Conservation (phyloP, 352 stramenopile species). For the Blastocystis sp. region DNA sequence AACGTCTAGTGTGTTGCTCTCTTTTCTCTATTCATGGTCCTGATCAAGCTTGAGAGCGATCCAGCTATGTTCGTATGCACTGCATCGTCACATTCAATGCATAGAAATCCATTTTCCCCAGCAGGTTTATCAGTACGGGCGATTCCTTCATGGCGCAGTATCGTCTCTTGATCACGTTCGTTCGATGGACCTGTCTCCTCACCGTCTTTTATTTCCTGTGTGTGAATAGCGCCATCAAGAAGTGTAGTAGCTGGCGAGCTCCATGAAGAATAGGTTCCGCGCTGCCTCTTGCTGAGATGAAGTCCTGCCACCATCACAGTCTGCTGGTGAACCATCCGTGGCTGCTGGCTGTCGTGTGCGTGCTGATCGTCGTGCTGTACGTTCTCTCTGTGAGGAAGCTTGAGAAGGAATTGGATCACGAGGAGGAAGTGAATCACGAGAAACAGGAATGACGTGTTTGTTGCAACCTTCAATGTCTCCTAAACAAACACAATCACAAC, state of each 20-base stretch:
- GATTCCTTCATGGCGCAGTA: constrained; percentile 46
- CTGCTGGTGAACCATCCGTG: neutral
- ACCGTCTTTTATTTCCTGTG: constrained; percentile 44
- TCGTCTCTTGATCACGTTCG: constrained; percentile 52
- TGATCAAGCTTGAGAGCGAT: constrained; percentile 18
- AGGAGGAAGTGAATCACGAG: neutral
- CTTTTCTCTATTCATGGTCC: constrained; percentile 19
- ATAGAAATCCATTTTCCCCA: constrained; percentile 40
- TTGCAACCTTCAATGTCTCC: too few species aligned
- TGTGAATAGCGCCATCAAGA: neutral
- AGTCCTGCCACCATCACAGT: neutral
- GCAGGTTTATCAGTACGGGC: neutral
- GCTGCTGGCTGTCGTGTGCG: neutral
- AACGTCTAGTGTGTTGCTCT: constrained; percentile 5
- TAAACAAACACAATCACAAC: neutral
- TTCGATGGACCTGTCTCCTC: constrained; percentile 39
- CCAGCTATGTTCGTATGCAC: constrained; percentile 11
- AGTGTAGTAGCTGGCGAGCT: neutral
- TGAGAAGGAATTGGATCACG: neutral
- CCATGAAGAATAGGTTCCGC: neutral
- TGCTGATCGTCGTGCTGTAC: neutral
- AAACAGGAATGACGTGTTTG: constrained; percentile 60
- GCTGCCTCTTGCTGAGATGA: neutral
- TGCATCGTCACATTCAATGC: neutral
- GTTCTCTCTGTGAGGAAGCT: neutral